phyloP scores from a whole-genome alignment of 371 early-diverging fungal genomes.

The Mucor plumbeus region DNA sequence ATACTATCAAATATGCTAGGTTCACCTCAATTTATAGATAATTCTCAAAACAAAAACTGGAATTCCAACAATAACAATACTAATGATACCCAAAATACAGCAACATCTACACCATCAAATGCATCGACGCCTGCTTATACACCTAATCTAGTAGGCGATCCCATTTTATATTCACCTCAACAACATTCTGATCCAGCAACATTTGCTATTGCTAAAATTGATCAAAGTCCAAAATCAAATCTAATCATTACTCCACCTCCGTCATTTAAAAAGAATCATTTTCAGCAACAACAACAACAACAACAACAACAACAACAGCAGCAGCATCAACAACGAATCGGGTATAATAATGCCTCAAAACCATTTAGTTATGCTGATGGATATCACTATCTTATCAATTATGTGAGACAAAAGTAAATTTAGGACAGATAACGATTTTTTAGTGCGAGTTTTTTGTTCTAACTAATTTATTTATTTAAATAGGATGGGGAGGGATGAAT shows the following conservation, averaged over 20 bases:
- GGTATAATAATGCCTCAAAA: constrained; percentile 59
- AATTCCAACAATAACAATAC: not conserved
- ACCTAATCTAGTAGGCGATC: constrained; percentile 11
- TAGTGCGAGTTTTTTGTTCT: not conserved
- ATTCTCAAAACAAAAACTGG: not conserved
- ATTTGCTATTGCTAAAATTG: constrained; percentile 12
- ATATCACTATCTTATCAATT: constrained; percentile 81
- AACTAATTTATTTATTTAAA: not conserved
- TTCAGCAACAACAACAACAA: not conserved
- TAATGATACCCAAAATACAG: constrained; percentile 1
- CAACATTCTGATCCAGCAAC: constrained; percentile 8
- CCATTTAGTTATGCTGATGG: constrained; percentile 89
- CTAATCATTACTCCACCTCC: constrained; percentile 15
- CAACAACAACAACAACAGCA: not conserved
- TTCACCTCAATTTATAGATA: constrained; percentile 32
- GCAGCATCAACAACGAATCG: constrained; percentile 18
- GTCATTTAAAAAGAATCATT: not conserved
- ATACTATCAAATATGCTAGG: constrained; percentile 84
- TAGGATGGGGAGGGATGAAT: constrained; percentile 87
- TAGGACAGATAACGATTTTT: not conserved
- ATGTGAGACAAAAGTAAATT: constrained; percentile 70
- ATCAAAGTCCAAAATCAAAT: constrained; percentile 15
- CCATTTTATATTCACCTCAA: constrained; percentile 15
- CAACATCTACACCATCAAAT: constrained; percentile 26
- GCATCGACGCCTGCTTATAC: constrained; percentile 33